These are phyloP conservation scores for Pseudocercospora musae DNA, from an alignment of 2,329 filamentous ascomycete species.

Conservation along the genomic window DNA sequence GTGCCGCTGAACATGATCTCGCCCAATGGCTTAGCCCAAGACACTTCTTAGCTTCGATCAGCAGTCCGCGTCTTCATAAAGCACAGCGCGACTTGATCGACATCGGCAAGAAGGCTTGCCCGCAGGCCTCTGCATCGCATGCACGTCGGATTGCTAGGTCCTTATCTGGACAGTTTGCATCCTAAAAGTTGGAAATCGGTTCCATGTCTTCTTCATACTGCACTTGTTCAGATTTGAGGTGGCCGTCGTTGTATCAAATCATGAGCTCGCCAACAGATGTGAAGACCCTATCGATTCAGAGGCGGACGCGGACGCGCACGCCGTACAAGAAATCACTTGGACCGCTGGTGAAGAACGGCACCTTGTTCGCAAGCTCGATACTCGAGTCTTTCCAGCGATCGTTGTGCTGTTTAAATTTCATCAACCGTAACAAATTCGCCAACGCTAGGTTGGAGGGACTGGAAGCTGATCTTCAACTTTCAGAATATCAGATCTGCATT, in stretches of 20 bases:
- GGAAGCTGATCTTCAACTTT: slow-evolving; percentile 12
- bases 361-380: slow-evolving; percentile 16
- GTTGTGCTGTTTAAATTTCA: slow-evolving; percentile 28
- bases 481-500: slow-evolving; percentile 13
- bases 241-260: neutral
- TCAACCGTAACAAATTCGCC: slow-evolving; percentile 27
- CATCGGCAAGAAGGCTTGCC: neutral
- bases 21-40: neutral
- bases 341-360: slow-evolving; percentile 5
- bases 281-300: neutral
- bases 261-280: neutral
- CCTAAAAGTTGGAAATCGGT: neutral
- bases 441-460: slow-evolving; percentile 11
- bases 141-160: neutral
- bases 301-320: neutral
- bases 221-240: neutral
- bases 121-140: neutral
- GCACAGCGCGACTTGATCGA: neutral
- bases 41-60: neutral
- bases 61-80: neutral
- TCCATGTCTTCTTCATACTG: neutral
- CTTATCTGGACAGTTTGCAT: neutral
- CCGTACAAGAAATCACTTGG: neutral
- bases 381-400: slow-evolving; percentile 17
- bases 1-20: slow-evolving; percentile 1